Evolutionary conservation across 2,329 filamentous ascomycete genomes (phyloP), one percentile per base, ranked within the genome.

Genomic region (Fusarium xylarioides): DNA sequence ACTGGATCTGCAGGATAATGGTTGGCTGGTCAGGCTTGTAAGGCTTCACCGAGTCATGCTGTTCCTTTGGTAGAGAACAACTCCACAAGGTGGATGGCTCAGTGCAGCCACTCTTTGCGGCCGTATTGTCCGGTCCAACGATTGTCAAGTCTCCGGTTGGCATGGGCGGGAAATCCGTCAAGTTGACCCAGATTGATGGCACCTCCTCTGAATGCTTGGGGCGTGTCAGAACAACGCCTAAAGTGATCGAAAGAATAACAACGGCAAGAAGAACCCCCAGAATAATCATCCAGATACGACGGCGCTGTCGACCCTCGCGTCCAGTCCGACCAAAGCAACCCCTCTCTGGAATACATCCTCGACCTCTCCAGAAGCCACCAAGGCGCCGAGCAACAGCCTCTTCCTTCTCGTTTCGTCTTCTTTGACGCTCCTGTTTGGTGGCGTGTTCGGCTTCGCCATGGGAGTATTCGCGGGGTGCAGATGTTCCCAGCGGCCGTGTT

Each of bases 141-240:
- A 98, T 88, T 0, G 94, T 97, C 68, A 93, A 87, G 23, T 95
- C 87, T 0, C 95, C 95, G 0, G 93, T 95, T 4, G 93, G 94
- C 77, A 98, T 93, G 0, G 95, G 92, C 23, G 95, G 95, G 74
- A 93, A 97, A 56, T 91, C 91, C 2, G 95, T 97, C 69, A 97
- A 81, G 79, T 97, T 97, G 63, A 97, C 86, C 92, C 94, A 98
- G 57, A 85, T 85, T 2, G 85, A 86, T n/a, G 82, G 82, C 14
- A 73, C 57, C 55, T 76, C 74, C n/a, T 73, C 46, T 15, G 73
- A 47, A n/a, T 65, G 38, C 23, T 78, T 74, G 18, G 71, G 73
- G 30, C 77, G 76, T n/a, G 76, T 81, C 47, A 94, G 81, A 3
- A 89, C 85, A 18, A 90, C 86, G 0, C 87, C 87, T 16, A 94